Evolutionary conservation across 208 protist species (phyloP), one percentile per base, ranked within the genome.

Genomic region (Zelonia costaricensis): DNA sequence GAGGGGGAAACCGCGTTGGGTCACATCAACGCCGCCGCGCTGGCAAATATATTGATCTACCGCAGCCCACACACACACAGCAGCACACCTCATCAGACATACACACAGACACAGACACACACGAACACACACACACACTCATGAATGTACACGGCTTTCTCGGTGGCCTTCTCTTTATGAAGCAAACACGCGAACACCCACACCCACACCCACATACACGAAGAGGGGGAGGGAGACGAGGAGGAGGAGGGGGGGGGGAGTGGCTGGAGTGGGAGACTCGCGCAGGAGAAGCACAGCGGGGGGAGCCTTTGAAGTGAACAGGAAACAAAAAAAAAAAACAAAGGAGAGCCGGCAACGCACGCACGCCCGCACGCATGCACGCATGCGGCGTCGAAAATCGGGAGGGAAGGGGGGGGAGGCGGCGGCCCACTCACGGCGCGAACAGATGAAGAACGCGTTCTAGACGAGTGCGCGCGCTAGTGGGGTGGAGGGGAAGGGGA

Each of bases 21-120:
- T n/a, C n/a, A n/a, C n/a, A n/a, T n/a, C n/a, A n/a, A n/a, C n/a
- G n/a, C n/a, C n/a, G n/a, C n/a, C n/a, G n/a, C n/a, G n/a, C n/a
- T n/a, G n/a, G n/a, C 23, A 49, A 31, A 31, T 49, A 49, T 3
- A 15, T 49, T 15, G 27, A 53, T 1, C 16, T 53, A 15, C 15
- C 10, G 28, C 20, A n/a, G 7, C 47, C 8, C 0, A 52, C 47
- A n/a, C 22, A 52, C 47, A 10, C 9, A 15, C 22, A 31, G 12
- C 31, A 7, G 8, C 47, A 52, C 6, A 27, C 23, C 7, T 13
- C 20, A 5, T n/a, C 28, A 33, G 5, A n/a, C 23, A 53, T 28
- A 53, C 47, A 53, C 27, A 38, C 47, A 53, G 27, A 53, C 47
- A 38, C 47, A 38, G 22, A 38, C 27, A 38, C 33, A 38, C 33